A percentile compares a stretch with the other conserved stretches of the same genome.
Conservation (phyloP, 768 basidiomycete genomes). For the Pholiota microspora region DNA sequence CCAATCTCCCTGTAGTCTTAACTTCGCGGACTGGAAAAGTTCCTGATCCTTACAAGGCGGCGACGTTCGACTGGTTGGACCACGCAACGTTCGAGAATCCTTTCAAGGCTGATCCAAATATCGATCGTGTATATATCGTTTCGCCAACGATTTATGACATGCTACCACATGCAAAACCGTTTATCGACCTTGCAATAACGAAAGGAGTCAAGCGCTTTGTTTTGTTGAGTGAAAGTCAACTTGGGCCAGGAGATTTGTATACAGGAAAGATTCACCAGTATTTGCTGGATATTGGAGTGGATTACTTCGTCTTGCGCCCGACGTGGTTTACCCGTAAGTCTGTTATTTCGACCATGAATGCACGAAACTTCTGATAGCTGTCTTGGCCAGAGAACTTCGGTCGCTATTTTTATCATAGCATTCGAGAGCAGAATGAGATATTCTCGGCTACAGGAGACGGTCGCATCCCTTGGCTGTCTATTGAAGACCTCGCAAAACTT, state of each 20-base stretch:
- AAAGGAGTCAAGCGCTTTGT: conserved; percentile 33
- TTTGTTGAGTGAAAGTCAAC: conserved; percentile 20
- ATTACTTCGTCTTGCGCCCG: conserved; percentile 27
- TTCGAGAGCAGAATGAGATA: conserved; percentile 22
- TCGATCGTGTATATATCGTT: conserved; percentile 32
- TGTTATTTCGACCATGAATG: background rate
- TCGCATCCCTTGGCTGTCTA: conserved; percentile 21
- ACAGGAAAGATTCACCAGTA: conserved; percentile 28
- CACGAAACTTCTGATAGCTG: background rate
- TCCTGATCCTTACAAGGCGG: conserved; percentile 26
- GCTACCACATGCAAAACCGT: conserved; percentile 23
- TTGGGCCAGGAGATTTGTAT: conserved; percentile 16
- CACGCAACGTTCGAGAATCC: conserved; percentile 27
- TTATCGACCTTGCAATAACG: conserved; percentile 28
- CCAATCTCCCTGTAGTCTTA: conserved; percentile 24
- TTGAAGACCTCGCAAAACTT: conserved; percentile 27
- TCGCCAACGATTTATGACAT: conserved; percentile 20
- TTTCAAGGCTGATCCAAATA: conserved; percentile 23
- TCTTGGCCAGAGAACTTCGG: conserved; percentile 28
- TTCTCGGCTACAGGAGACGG: conserved; percentile 21
- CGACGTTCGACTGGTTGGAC: conserved; percentile 36
- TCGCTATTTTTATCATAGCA: conserved; percentile 15
- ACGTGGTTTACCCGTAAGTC: conserved; percentile 31
- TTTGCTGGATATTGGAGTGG: conserved; percentile 20
- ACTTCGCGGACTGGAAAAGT: conserved; percentile 27